Conservation (phyloP, 768 basidiomycete species). For the Russula olivacea region DNA sequence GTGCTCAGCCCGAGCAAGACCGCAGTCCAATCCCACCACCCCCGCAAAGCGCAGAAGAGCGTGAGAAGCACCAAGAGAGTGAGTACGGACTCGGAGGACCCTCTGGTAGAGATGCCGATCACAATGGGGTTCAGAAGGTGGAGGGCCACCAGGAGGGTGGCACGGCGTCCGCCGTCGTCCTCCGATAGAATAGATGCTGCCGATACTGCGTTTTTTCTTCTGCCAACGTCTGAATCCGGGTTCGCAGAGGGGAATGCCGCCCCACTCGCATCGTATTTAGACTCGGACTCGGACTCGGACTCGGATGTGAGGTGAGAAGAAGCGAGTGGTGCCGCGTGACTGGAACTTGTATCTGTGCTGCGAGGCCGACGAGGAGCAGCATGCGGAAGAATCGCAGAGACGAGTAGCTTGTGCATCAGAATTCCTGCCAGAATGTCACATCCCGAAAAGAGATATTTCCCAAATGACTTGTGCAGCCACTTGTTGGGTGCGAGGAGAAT, state of each 20-base stretch:
- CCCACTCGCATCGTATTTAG: background rate
- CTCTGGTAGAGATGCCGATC: slow-evolving; percentile 93
- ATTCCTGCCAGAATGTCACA: slow-evolving; percentile 79
- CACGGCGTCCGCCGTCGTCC: slow-evolving; percentile 26
- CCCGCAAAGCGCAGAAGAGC: slow-evolving; percentile 52
- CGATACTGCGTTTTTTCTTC: background rate
- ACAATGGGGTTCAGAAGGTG: slow-evolving; percentile 94
- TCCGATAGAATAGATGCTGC: slow-evolving; percentile 5
- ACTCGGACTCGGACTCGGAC: no score
- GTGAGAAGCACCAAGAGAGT: slow-evolving; percentile 71
- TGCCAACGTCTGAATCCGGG: slow-evolving; percentile 4
- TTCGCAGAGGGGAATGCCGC: background rate
- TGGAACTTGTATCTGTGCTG: background rate
- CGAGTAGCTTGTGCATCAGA: slow-evolving; percentile 60
- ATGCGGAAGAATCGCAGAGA: slow-evolving; percentile 43
- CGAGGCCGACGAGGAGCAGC: slow-evolving; percentile 2
- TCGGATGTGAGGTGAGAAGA: background rate
- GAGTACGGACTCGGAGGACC: slow-evolving; percentile 89
- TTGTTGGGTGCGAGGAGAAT: slow-evolving; percentile 75
- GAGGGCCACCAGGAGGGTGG: slow-evolving; percentile 54
- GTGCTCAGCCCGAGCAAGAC: slow-evolving; percentile 73
- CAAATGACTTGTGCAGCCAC: slow-evolving; percentile 77
- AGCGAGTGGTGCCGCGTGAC: background rate
- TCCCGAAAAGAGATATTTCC: slow-evolving; percentile 81
- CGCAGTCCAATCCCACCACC: slow-evolving; percentile 60